Evolutionary conservation across 176 grass and related monocot species (phyloP).

Genomic region (Ananas comosus): DNA sequence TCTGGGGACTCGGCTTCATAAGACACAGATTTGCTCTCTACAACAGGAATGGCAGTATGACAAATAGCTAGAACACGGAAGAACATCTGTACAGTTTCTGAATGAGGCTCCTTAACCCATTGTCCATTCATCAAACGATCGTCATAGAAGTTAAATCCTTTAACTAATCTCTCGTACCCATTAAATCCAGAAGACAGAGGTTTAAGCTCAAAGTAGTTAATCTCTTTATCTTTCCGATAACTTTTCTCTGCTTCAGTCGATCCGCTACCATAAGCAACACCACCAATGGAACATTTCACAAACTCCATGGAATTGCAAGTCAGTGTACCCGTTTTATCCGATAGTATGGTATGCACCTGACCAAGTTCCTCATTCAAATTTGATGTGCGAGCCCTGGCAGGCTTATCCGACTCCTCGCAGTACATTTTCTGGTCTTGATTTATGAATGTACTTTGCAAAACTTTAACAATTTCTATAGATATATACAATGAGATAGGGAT

Average conservation of each 20-base stretch:
- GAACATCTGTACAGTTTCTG: constrained; percentile 48
- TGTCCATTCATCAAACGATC: constrained; percentile 68
- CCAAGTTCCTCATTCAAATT: constrained; percentile 93
- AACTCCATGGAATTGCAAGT: constrained; percentile 98
- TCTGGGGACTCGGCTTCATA: constrained; percentile 97
- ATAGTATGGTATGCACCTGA: constrained; percentile 78
- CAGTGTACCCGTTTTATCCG: constrained; percentile 88
- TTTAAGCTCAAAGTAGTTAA: not conserved
- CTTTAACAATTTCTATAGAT: constrained; percentile 91
- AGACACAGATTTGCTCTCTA: constrained; percentile 52
- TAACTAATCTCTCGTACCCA: constrained; percentile 10
- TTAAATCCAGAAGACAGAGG: not conserved
- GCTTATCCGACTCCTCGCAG: constrained; percentile 56
- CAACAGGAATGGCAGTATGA: constrained; percentile 83
- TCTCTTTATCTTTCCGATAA: constrained; percentile 56
- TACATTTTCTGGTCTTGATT: constrained; percentile 84
- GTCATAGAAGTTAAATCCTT: constrained; percentile 85
- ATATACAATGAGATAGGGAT: constrained; percentile 95
- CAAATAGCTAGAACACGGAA: constrained; percentile 62
- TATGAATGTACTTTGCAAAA: constrained; percentile 74
- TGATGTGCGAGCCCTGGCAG: constrained; percentile 76
- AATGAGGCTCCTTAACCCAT: constrained; percentile 46
- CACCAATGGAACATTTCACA: constrained; percentile 79
- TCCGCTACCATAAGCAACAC: constrained; percentile 62
- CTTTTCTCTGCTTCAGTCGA: constrained; percentile 67